phyloP scores from a whole-genome alignment of 208 protist genomes.

The Trypanosoma melophagium region DNA sequence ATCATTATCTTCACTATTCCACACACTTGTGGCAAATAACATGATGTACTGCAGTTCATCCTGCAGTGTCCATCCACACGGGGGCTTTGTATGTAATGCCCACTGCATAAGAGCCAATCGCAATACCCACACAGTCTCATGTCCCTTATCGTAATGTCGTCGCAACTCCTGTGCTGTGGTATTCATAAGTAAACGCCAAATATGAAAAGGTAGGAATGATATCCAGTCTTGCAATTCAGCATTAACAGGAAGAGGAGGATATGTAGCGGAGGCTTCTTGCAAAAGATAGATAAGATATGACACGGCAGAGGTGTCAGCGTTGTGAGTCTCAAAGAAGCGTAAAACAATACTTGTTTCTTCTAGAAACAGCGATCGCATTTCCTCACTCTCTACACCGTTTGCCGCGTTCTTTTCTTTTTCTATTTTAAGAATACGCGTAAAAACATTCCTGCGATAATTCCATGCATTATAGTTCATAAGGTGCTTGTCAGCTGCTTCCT shows the following conservation, averaged over 20 bases:
- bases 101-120: slow-evolving; percentile 58
- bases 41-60: slow-evolving; percentile 63
- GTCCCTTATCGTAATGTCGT: slow-evolving; percentile 64
- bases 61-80: slow-evolving; percentile 45
- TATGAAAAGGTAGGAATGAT: background rate
- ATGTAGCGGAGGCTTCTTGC: slow-evolving; percentile 2
- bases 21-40: slow-evolving; percentile 15
- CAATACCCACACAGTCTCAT: slow-evolving; percentile 71
- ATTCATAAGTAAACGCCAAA: slow-evolving; percentile 37
- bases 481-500: slow-evolving; percentile 57
- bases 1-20: background rate
- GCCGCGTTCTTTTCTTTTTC: background rate
- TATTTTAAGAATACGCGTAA: background rate
- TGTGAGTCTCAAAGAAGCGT: slow-evolving; percentile 54
- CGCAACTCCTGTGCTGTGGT: slow-evolving; percentile 55
- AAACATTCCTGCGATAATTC: slow-evolving; percentile 51
- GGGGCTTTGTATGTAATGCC: slow-evolving; percentile 24
- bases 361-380: slow-evolving; percentile 4
- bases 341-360: slow-evolving; percentile 32
- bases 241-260: background rate
- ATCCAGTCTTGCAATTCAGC: background rate
- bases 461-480: slow-evolving; percentile 86
- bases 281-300: slow-evolving; percentile 68
- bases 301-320: slow-evolving; percentile 54
- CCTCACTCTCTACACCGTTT: background rate